Conservation (phyloP, 805 yeast genomes). For the Jamesozyma rosinii region DNA sequence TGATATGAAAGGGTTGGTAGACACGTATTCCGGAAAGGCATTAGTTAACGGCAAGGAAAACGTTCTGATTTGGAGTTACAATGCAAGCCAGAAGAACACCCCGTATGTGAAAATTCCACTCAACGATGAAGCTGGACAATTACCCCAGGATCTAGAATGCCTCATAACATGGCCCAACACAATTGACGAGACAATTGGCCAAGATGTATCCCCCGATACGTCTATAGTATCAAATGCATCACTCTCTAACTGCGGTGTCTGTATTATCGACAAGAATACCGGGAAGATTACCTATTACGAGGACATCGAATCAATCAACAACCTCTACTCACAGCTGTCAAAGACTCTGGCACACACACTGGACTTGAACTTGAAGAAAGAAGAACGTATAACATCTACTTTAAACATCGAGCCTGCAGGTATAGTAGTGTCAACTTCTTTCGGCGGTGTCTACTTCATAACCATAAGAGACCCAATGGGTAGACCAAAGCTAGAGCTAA, state of each 20-base stretch:
- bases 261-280: conserved; percentile 47
- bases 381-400: conserved; percentile 48
- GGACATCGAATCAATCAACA: conserved; percentile 42
- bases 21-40: conserved; percentile 35
- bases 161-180: conserved; percentile 27
- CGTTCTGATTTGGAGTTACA: conserved; percentile 61
- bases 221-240: neutral
- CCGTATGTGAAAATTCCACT: conserved; percentile 21
- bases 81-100: conserved; percentile 52
- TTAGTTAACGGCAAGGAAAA: conserved; percentile 41
- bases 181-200: conserved; percentile 11
- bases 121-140: conserved; percentile 17
- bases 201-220: neutral
- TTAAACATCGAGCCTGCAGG: conserved; percentile 69
- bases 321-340: conserved; percentile 23
- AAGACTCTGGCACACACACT: conserved; percentile 20
- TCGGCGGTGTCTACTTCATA: conserved; percentile 55
- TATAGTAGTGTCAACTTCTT: conserved; percentile 56
- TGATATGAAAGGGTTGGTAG: conserved; percentile 28
- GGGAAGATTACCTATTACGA: conserved; percentile 66
- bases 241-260: conserved; percentile 63
- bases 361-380: conserved; percentile 15
- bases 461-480: conserved; percentile 62
- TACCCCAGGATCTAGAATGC: conserved; percentile 18
- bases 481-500: conserved; percentile 35